A percentile compares a stretch with the other conserved stretches of the same genome.
Conservation (phyloP, 2,329 filamentous ascomycete species). For the Fusarium pseudograminearum region DNA sequence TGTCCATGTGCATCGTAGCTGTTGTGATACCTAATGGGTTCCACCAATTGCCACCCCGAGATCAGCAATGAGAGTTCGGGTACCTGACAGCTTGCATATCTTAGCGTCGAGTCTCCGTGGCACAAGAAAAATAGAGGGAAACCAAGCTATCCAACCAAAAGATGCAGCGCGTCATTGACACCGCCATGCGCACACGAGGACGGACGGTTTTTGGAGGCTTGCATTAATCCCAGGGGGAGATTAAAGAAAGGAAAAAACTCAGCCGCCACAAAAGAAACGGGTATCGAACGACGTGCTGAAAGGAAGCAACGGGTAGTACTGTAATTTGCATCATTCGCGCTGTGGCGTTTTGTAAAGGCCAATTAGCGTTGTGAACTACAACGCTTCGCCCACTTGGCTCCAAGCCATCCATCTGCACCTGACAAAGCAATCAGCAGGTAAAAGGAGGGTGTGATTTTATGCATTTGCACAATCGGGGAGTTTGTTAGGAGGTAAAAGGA, state of each 20-base stretch:
- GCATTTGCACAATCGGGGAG: slow-evolving; percentile 16
- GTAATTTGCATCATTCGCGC: slow-evolving; percentile 28
- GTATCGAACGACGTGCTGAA: slow-evolving; percentile 17
- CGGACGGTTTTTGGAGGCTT: slow-evolving; percentile 1
- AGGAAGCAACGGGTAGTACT: slow-evolving; percentile 5
- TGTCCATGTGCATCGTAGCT: not conserved
- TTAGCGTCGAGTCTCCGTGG: slow-evolving; percentile 18
- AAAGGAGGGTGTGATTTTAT: slow-evolving; percentile 8
- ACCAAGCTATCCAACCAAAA: slow-evolving; percentile 1
- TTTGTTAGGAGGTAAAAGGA: slow-evolving; percentile 5
- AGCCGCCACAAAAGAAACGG: slow-evolving; percentile 37
- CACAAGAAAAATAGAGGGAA: slow-evolving; percentile 2
- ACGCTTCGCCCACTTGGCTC: slow-evolving; percentile 14
- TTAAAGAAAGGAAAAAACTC: slow-evolving; percentile 30
- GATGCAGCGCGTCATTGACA: slow-evolving; percentile 23
- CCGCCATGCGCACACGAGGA: not conserved
- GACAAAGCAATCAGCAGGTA: not conserved
- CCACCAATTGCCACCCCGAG: not conserved
- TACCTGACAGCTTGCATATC: slow-evolving; percentile 37
- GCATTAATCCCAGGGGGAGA: slow-evolving; percentile 32
- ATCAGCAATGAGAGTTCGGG: slow-evolving; percentile 17
- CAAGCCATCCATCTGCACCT: slow-evolving; percentile 5
- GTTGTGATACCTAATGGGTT: not conserved
- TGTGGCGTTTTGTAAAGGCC: slow-evolving; percentile 33
- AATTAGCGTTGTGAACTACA: not conserved